Percentiles rank a stretch among this genome's conserved stretches.
Conservation (phyloP, 2,329 filamentous ascomycete genomes). For the Cryphonectria japonica region DNA sequence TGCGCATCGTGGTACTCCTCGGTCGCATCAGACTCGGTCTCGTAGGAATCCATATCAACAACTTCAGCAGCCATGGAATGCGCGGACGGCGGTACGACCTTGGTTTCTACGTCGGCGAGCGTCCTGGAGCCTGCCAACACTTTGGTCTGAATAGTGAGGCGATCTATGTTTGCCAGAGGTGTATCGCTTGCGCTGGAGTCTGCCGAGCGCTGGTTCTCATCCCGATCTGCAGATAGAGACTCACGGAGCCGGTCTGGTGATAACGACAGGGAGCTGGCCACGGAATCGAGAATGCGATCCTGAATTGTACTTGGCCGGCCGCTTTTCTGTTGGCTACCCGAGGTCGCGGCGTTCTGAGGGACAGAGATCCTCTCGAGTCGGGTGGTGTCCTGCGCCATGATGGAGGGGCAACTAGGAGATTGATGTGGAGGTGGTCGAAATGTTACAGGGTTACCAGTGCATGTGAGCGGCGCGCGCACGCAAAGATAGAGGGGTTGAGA, state of each 20-base stretch:
- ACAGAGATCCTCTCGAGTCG: conserved; percentile 23
- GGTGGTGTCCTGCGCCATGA: conserved; percentile 26
- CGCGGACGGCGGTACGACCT: conserved; percentile 25
- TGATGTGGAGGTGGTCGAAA: not conserved
- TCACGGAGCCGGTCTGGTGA: conserved; percentile 25
- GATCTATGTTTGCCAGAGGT: conserved; percentile 16
- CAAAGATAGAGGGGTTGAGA: not conserved
- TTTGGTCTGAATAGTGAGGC: conserved; percentile 28
- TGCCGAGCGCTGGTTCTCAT: conserved; percentile 16
- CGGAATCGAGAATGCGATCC: conserved; percentile 26
- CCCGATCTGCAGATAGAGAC: conserved; percentile 15
- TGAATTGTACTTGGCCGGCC: conserved; percentile 24
- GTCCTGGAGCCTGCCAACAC: conserved; percentile 27
- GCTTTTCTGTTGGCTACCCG: conserved; percentile 6
- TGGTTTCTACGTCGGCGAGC: conserved; percentile 29
- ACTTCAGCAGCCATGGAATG: conserved; percentile 25
- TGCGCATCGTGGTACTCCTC: conserved; percentile 1
- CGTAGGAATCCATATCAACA: conserved; percentile 21
- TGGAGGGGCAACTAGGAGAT: not conserved
- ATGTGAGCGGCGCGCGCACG: not conserved
- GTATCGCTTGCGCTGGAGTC: conserved; percentile 1
- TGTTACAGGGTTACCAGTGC: conserved; percentile 8
- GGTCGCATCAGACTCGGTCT: conserved; percentile 5
- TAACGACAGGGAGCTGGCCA: conserved; percentile 27
- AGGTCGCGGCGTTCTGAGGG: conserved; percentile 22